Base-by-base conservation (phyloP, 1,284 basidiomycete genomes). In the Sporisorium iseilematis-ciliati region DNA sequence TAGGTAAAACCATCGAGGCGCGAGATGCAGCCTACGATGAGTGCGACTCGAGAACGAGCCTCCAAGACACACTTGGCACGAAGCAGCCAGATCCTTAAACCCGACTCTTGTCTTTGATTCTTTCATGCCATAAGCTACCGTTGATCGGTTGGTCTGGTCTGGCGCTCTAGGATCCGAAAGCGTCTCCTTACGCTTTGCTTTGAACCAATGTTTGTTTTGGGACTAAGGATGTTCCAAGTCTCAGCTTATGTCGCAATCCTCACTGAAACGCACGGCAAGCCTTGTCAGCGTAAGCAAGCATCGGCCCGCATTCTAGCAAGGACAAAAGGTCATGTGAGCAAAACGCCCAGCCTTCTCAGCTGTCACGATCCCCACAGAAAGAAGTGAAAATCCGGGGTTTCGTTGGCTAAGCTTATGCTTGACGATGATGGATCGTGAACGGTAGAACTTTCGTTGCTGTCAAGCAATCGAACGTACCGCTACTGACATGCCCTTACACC, bases 1-100 rank as follows among this genome's bases (percentile, higher is more conserved):
- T 11, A 21, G 23, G 4, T 16, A 8, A 54, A 20, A 26, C 35
- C 35, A 25, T 4, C 35, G 35, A 33, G 43, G 45, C 55, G 38
- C 25, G 20, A n/a, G n/a, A 49, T 57, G 56, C 56, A 57, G 46
- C 33, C 50, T 23, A 38, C 56, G 56, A 57, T 57, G 45, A 21
- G 5, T 6, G 31, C 42, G 29, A 43, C 23, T 16, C 16, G 10
- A 23, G n/a, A 3, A 26, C 23, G 50, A 33, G 49, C 12, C 33
- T 11, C 7, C 31, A 40, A 40, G 51, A 40, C 25, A 33, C 23
- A 21, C 55, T 48, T 38, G 55, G 45, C 55, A 33, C 23, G 14
- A 35, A 1, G 3, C 20, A 7, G 14, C 46, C 18, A 49, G 46
- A 16, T 41, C 40, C 6, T 18, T 18, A 41, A 41, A 18, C 40